Evolutionary conservation across 257 asterid genomes (phyloP), one percentile per base, ranked within the genome.

Genomic region (Solanum tarapatanum): DNA sequence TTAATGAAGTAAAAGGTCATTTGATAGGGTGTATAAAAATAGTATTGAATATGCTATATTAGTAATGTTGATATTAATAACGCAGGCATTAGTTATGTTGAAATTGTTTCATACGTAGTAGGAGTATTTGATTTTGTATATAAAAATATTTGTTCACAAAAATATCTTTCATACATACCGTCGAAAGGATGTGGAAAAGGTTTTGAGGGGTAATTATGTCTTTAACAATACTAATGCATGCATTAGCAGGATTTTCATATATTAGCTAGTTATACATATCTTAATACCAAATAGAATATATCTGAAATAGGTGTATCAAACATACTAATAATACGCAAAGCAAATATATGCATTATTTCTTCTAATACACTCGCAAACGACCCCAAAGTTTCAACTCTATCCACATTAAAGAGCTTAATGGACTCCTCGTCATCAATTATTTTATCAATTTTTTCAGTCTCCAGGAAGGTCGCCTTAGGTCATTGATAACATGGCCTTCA

Each of bases 361-460:
- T 62, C 7, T 62, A 23, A 23, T 62, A 62, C 30, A 62, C 14
- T 2, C 6, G 0, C 1, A n/a, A 4, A 23, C 7, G 6, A 2
- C 3, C 69, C 26, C 6, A 2, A 62, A 86, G 62, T 88, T 87
- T 90, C 87, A 91, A 86, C 74, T 45, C 60, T 9, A 33, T 66
- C 79, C 93, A 90, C 98, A 95, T 87, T 84, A 91, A 1, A 6
- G 94, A 94, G 97, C 95, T 92, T 80, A 45, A 80, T 16, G 41
- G 69, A 28, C 26, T 28, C 85, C 85, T 45, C 19, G 28, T 80
- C 85, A 82, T 72, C 79, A 72, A 72, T 82, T 48, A 24, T 82
- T 30, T 82, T 8, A 2, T 82, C 16, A 41, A 39, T 35, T 70
- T 55, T 13, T 62, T 39, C 51, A 26, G 84, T 82, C 80, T 84